Conservation (phyloP, 2,329 filamentous ascomycete genomes). For the Aschersonia sp. region DNA sequence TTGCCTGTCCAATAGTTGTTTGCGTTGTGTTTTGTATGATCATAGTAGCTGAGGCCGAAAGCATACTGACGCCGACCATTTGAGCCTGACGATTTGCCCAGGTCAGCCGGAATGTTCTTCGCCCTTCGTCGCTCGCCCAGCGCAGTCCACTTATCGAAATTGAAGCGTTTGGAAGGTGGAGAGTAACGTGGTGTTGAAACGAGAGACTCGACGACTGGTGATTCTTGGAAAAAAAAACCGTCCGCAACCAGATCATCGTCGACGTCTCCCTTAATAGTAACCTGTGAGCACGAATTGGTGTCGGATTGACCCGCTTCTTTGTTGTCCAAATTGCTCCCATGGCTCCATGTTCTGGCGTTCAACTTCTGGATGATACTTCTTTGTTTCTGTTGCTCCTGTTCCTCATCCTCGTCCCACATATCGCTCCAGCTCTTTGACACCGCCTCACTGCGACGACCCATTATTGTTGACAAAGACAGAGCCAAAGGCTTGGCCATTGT, state of each 20-base stretch:
- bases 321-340: constrained; percentile 43
- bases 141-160: constrained; percentile 75
- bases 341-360: constrained; percentile 67
- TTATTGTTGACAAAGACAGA: constrained; percentile 63
- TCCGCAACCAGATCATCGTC: constrained; percentile 54
- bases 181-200: constrained; percentile 39
- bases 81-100: constrained; percentile 33
- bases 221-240: constrained; percentile 61
- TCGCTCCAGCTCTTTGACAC: constrained; percentile 99
- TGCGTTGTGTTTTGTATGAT: constrained; percentile 27
- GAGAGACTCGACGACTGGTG: constrained; percentile 24
- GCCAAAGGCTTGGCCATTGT: constrained; percentile 62
- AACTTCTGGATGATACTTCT: constrained; percentile 44
- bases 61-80: constrained; percentile 34
- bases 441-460: constrained; percentile 60
- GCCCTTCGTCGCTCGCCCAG: constrained; percentile 74
- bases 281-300: constrained; percentile 9
- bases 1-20: constrained; percentile 23
- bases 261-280: constrained; percentile 31
- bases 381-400: constrained; percentile 57
- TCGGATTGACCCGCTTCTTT: constrained; percentile 10
- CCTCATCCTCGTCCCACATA: constrained; percentile 85
- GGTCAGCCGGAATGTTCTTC: constrained; percentile 35
- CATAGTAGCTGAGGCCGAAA: constrained; percentile 30
- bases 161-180: constrained; percentile 48